Evolutionary conservation across 805 yeast genomes (phyloP).

Genomic region (Candida tammaniensis): DNA sequence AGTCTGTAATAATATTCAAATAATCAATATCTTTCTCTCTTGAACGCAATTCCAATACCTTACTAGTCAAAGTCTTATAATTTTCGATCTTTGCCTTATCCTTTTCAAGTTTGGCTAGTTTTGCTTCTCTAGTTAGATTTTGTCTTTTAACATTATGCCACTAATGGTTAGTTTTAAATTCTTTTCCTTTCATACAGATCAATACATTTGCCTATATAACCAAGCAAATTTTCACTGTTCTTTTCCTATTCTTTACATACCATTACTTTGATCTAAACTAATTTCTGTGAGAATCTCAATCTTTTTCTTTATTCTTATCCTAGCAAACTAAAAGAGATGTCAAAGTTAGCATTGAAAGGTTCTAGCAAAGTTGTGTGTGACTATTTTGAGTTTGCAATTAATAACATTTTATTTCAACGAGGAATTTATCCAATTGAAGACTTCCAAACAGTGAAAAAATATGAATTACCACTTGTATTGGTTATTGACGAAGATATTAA

Average conservation of each 20-base stretch:
- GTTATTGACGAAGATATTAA: constrained; percentile 75
- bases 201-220: too few relatives aligned
- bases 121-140: constrained; percentile 54
- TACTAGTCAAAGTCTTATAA: constrained; percentile 47
- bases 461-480: constrained; percentile 71
- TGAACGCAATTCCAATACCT: constrained; percentile 35
- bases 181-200: too few relatives aligned
- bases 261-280: too few relatives aligned
- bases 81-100: constrained; percentile 61
- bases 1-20: constrained; percentile 51
- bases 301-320: too few relatives aligned
- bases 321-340: too few relatives aligned
- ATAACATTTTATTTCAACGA: constrained; percentile 80
- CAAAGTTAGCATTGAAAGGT: constrained; percentile 65
- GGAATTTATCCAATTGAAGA: constrained; percentile 89
- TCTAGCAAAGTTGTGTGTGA: constrained; percentile 78
- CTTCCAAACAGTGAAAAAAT: constrained; percentile 72
- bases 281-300: too few relatives aligned
- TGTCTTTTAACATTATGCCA: constrained; percentile 74
- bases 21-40: constrained; percentile 26
- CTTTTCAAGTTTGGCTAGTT: constrained; percentile 44
- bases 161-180: constrained; percentile 19
- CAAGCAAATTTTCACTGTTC: too few relatives aligned
- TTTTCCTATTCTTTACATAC: too few relatives aligned
- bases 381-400: constrained; percentile 78